Conservation (phyloP, 2,329 filamentous ascomycete genomes). For the Colletotrichum euphorbiae region DNA sequence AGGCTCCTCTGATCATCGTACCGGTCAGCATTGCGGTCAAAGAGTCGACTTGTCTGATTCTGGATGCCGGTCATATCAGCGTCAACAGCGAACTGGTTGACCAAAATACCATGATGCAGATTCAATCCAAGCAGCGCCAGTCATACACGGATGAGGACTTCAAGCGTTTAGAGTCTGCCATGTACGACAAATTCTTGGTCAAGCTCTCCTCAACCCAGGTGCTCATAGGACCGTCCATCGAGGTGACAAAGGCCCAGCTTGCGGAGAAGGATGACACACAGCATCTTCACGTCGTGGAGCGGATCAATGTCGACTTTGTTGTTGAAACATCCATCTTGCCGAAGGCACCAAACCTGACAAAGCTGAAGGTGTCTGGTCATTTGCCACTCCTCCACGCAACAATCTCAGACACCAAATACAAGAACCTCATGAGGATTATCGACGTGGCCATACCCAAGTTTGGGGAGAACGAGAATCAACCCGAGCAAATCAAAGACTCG, state of each 20-base stretch:
- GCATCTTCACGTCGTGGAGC: conserved; percentile 90
- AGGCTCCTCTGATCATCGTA: conserved; percentile 95
- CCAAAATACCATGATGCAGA: conserved; percentile 86
- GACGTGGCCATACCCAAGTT: conserved; percentile 95
- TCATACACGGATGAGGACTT: conserved; percentile 91
- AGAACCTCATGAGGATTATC: conserved; percentile 94
- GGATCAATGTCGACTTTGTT: conserved; percentile 96
- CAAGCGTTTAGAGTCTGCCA: conserved; percentile 86
- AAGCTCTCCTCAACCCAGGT: conserved; percentile 96
- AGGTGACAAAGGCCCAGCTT: conserved; percentile 87
- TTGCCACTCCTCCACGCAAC: conserved; percentile 92
- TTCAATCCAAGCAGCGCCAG: conserved; percentile 90
- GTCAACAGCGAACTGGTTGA: conserved; percentile 95
- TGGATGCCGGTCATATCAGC: conserved; percentile 96
- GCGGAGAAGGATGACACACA: conserved; percentile 74
- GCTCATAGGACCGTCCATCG: conserved; percentile 92
- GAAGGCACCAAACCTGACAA: conserved; percentile 92
- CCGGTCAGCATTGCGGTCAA: conserved; percentile 89
- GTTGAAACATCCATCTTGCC: conserved; percentile 98
- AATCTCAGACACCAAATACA: conserved; percentile 96
- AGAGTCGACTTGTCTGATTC: conserved; percentile 87
- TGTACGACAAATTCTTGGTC: conserved; percentile 97
- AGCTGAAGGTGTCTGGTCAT: conserved; percentile 90
- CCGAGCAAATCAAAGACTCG: conserved; percentile 39
- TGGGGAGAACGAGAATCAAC: conserved; percentile 53